Percentiles rank a stretch among this genome's conserved stretches.
Conservation (phyloP, 768 basidiomycete genomes). For the Auriscalpium microsporum region DNA sequence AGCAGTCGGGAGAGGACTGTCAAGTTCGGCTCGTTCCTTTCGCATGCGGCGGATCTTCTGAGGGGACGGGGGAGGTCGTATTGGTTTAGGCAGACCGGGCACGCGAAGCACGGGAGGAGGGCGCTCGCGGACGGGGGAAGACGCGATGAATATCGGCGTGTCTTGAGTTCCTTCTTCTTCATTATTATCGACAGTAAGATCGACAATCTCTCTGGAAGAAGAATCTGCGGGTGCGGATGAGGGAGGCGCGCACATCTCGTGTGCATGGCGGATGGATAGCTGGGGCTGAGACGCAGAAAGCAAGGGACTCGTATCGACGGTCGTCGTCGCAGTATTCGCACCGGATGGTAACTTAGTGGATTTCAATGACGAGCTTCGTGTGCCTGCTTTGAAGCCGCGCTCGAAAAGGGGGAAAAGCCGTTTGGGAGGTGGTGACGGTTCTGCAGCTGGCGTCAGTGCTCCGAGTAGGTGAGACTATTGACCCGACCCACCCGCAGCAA, state of each 20-base stretch:
- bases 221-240: background rate
- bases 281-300: background rate
- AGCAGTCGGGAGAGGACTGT: conserved; percentile 7
- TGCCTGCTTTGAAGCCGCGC: too few relatives aligned
- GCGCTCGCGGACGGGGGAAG: conserved; percentile 3
- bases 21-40: background rate
- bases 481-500: too few relatives aligned
- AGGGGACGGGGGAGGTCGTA: background rate
- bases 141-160: conserved; percentile 8
- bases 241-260: background rate
- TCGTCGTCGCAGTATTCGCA: too few relatives aligned
- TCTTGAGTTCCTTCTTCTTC: conserved; percentile 1
- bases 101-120: background rate
- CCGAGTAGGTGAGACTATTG: background rate
- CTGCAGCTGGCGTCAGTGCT: background rate
- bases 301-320: background rate
- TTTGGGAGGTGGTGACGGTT: background rate
- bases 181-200: conserved; percentile 7
- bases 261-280: background rate
- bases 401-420: background rate
- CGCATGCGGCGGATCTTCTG: background rate
- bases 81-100: background rate
- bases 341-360: too few relatives aligned
- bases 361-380: too few relatives aligned
- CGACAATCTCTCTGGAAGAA: conserved; percentile 4